phyloP scores from a whole-genome alignment of 179 eudicot species.

The Gypsophila paniculata region DNA sequence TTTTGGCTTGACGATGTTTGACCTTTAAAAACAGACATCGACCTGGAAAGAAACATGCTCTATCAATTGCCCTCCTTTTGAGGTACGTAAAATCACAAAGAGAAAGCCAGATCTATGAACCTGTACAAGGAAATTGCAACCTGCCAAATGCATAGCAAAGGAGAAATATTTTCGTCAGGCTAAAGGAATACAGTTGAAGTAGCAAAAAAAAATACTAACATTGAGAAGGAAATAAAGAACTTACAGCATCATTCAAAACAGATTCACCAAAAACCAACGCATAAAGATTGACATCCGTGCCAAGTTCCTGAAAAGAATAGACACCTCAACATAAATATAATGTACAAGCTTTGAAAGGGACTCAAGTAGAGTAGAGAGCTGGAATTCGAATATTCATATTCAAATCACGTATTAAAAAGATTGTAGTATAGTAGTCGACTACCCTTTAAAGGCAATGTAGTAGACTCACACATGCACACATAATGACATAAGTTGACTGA shows the following conservation, averaged over 20 bases:
- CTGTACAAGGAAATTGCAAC: constrained; percentile 99
- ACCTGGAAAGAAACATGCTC: constrained; percentile 47
- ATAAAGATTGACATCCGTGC: constrained; percentile 86
- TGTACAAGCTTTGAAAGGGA: background rate
- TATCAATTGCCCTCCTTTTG: background rate
- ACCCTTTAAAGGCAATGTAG: background rate
- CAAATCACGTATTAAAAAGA: background rate
- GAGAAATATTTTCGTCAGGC: constrained; percentile 23
- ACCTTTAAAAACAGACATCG: constrained; percentile 73
- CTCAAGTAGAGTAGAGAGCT: background rate
- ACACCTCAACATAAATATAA: background rate
- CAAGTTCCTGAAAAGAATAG: constrained; percentile 69
- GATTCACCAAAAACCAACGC: constrained; percentile 99
- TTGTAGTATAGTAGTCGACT: background rate
- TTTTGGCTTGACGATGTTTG: constrained; percentile 63
- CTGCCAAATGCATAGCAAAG: constrained; percentile 44
- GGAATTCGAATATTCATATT: background rate
- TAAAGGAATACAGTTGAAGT: constrained; percentile 20
- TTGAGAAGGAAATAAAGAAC: constrained; percentile 26
- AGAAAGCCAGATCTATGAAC: constrained; percentile 34
- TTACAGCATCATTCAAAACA: constrained; percentile 96
- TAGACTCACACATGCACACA: constrained; percentile 2
- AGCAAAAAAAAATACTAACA: constrained; percentile 9
- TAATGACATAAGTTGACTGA: constrained; percentile 2
- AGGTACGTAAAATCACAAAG: constrained; percentile 12